Evolutionary conservation across 306 rosid species (phyloP).

Genomic region (Quercus aquifolioides): DNA sequence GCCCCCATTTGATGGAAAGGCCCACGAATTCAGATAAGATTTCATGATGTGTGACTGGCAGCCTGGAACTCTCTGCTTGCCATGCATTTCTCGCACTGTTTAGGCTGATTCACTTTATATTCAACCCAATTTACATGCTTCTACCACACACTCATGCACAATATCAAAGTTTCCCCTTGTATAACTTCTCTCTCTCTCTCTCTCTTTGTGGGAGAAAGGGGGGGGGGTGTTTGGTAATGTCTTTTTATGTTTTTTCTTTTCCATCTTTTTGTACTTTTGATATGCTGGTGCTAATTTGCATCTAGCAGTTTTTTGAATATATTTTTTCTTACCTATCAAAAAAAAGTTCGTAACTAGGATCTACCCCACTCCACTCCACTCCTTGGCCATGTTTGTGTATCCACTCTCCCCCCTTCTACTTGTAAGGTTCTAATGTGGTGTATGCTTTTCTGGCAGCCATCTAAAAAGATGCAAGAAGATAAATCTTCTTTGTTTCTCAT

Average conservation of each 20-base stretch:
- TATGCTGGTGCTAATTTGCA: too few relatives aligned
- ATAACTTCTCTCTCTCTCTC: neutral
- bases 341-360: neutral
- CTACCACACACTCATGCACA: neutral
- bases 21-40: neutral
- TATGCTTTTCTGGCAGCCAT: conserved; percentile 42
- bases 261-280: too few relatives aligned
- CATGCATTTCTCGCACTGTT: neutral
- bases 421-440: neutral
- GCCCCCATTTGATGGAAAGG: neutral
- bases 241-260: too few relatives aligned
- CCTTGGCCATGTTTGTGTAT: too few relatives aligned
- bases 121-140: neutral
- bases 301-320: too few relatives aligned
- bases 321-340: too few relatives aligned
- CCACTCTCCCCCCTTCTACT: neutral
- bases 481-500: conserved; percentile 54
- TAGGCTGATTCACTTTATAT: neutral
- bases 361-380: too few relatives aligned
- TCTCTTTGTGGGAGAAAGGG: neutral
- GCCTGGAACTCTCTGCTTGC: neutral
- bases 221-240: too few relatives aligned
- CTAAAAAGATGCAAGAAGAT: conserved; percentile 36
- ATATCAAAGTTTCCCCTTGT: neutral
- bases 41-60: neutral